Base-by-base conservation (phyloP, 495 filamentous ascomycete genomes). In the Rostrohypoxylon terebratum region DNA sequence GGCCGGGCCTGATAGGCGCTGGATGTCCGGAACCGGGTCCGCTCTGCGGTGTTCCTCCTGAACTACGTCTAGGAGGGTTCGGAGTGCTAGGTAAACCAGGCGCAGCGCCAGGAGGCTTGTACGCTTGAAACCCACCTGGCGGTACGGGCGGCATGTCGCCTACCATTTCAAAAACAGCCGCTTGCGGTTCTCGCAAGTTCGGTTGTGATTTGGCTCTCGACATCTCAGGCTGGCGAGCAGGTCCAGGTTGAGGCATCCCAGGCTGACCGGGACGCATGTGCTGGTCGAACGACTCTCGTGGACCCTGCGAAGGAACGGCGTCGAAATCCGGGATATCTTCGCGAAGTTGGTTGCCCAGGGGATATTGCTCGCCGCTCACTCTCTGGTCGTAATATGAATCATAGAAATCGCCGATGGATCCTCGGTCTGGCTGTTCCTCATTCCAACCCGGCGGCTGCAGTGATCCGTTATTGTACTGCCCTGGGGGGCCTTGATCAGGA, bases 241-340 rank as follows among this genome's bases (percentile, higher is more conserved):
- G 81, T 14, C 81, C 82, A 8, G 81, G 79, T 38, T 83, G 82
- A 20, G 80, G 74, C 69, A 81, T 80, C 65, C 74, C 76, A 11
- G 71, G 61, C 11, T 69, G 64, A 14, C 59, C 76, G 7, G 77
- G 63, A 54, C 71, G 75, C 75, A 79, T 79, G 61, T 82, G 81
- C 50, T 80, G 85, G 77, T 83, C 88, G 66, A 78, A 87, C 68
- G 81, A 88, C 82, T 67, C 87, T 80, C 53, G 83, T 58, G 63
- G 80, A 60, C 48, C 77, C 25, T 81, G 58, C 1, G 81, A 63
- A 2, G 88, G 86, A 31, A 89, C 83, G 2, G 87, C 86, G 81
- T 94, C 91, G 66, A 95, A 95, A 74, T 94, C 88, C 2, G 92
- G 92, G 81, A 90, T 90, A 11, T 94, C 91, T 28, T 78, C 74